Conservation (phyloP, 2,329 filamentous ascomycete genomes). For the Orbilia ellipsospora region DNA sequence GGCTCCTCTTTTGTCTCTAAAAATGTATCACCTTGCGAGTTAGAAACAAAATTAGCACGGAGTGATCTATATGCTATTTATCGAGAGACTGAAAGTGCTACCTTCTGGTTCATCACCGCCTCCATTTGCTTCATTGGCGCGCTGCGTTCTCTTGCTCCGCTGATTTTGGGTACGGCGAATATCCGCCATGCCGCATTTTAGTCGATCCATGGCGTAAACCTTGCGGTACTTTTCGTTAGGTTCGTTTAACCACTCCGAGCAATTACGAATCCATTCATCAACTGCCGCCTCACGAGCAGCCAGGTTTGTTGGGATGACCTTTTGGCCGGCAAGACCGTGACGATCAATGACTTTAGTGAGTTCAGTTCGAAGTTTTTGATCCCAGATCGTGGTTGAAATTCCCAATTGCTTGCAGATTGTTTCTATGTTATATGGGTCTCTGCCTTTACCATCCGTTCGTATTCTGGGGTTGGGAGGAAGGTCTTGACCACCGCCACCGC, state of each 20-base stretch:
- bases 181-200: constrained; percentile 50
- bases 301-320: constrained; percentile 47
- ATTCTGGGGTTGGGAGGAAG: constrained; percentile 50
- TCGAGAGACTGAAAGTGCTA: neutral
- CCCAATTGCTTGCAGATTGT: constrained; percentile 52
- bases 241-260: constrained; percentile 46
- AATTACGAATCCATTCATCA: constrained; percentile 48
- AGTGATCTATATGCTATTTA: neutral
- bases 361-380: constrained; percentile 43
- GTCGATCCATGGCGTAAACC: constrained; percentile 45
- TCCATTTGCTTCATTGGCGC: constrained; percentile 41
- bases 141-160: constrained; percentile 40
- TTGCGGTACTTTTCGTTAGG: constrained; percentile 48
- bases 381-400: constrained; percentile 49
- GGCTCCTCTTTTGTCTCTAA: constrained; percentile 47
- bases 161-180: constrained; percentile 49
- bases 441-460: constrained; percentile 42
- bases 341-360: constrained; percentile 47
- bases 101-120: constrained; percentile 39
- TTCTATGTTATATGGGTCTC: constrained; percentile 49
- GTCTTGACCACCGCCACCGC: constrained; percentile 23
- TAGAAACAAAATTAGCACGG: constrained; percentile 22
- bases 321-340: constrained; percentile 44
- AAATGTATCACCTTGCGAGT: constrained; percentile 30
- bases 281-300: constrained; percentile 41